Percentiles rank a stretch among this genome's conserved stretches.
phyloP scores from a whole-genome alignment of 2,329 filamentous ascomycete genomes.

The Talaromyces rugulosus region DNA sequence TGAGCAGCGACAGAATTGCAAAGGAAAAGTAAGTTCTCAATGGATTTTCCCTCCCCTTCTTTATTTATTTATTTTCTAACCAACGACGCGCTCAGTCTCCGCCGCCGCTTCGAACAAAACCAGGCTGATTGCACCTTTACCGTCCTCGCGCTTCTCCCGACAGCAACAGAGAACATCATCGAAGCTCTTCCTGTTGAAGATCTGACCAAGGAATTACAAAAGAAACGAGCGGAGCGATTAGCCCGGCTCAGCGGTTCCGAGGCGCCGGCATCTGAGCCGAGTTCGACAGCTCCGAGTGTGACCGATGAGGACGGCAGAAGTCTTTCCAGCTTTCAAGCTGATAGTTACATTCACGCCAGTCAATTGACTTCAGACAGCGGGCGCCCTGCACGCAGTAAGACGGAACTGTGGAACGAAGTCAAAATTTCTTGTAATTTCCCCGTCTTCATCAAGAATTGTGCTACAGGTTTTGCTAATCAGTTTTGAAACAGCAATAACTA shows the following conservation, averaged over 20 bases:
- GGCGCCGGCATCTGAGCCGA: conserved; percentile 53
- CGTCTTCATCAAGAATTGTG: neutral
- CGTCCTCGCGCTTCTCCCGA: conserved; percentile 89
- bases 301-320: conserved; percentile 81
- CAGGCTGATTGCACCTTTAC: conserved; percentile 99
- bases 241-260: conserved; percentile 56
- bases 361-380: conserved; percentile 57
- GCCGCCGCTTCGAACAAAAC: conserved; percentile 95
- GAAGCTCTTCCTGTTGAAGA: conserved; percentile 85
- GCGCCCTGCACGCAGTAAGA: conserved; percentile 71
- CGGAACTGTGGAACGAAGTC: conserved; percentile 94
- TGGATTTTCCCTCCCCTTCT: neutral
- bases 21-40: conserved; percentile 78
- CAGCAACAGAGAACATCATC: conserved; percentile 83
- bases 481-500: conserved; percentile 67
- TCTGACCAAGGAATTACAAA: conserved; percentile 88
- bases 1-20: conserved; percentile 92
- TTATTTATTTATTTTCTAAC: neutral
- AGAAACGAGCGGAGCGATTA: conserved; percentile 76
- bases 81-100: conserved; percentile 58
- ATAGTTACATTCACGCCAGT: conserved; percentile 78
- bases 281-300: conserved; percentile 61
- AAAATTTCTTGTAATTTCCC: conserved; percentile 77
- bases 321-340: conserved; percentile 69
- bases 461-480: conserved; percentile 5